These are phyloP conservation scores for Stephania yunnanensis DNA, from an alignment of 164 flowering plant species.

Conservation along the genomic window DNA sequence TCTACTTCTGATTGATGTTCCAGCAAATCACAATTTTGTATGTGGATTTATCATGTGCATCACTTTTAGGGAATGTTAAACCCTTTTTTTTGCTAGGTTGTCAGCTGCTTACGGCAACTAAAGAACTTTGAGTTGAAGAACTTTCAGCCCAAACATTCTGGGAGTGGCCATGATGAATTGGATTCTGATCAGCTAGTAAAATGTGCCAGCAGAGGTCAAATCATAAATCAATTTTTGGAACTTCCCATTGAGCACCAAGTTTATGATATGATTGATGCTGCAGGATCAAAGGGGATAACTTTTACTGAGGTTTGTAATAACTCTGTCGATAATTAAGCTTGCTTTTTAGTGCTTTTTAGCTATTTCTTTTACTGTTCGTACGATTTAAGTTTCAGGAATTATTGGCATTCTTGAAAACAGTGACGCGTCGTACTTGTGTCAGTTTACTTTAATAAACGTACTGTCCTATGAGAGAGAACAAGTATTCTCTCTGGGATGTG, in stretches of 20 bases:
- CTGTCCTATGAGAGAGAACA: not conserved
- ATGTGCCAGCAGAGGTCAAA: conserved; percentile 40
- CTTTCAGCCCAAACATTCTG: conserved; percentile 38
- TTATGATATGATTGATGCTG: conserved; percentile 74
- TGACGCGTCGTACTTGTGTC: not conserved
- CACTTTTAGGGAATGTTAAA: too few species aligned
- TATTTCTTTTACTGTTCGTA: not conserved
- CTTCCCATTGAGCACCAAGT: conserved; percentile 82
- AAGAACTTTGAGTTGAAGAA: conserved; percentile 43
- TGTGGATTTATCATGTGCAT: too few species aligned
- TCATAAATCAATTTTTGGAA: conserved; percentile 68
- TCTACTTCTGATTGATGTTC: too few species aligned
- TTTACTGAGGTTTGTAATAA: conserved; percentile 40
- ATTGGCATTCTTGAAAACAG: not conserved
- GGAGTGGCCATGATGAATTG: conserved; percentile 30
- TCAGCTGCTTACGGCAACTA: conserved; percentile 54
- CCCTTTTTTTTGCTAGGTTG: conserved; percentile 38
- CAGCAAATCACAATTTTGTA: too few species aligned
- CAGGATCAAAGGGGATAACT: conserved; percentile 64
- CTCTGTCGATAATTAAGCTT: not conserved
- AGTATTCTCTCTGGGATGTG: too few species aligned
- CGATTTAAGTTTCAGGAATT: not conserved
- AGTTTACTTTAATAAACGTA: not conserved
- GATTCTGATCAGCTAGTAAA: conserved; percentile 30
- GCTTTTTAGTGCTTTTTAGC: not conserved